Evolutionary conservation across 441 rosid genomes (phyloP), one percentile per base, ranked within the genome.

Genomic region (Geranium incanum): DNA sequence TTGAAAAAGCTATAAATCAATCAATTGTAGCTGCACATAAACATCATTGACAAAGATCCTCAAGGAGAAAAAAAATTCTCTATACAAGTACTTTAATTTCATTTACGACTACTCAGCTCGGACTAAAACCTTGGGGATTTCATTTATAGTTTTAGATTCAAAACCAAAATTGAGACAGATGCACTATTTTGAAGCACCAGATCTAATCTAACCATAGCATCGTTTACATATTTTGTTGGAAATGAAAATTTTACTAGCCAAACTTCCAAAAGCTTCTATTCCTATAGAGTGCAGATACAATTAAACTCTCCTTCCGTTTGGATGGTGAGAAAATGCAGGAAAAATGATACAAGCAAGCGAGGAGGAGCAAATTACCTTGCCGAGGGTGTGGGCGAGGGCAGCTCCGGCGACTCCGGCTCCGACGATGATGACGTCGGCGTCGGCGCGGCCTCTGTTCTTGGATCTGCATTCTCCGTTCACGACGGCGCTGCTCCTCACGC

Each of bases 351-450:
- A 55, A 36, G 4, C 59, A 39, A 28, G 9, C 0, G 2, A 43
- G 21, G 60, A n/a, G 15, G 71, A 0, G 0, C 36, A 36, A 39
- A 55, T 19, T 41, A 88, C 97, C 95, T 86, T 88, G 76, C 85
- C 97, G 36, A 91, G 95, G 66, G 93, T 88, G 80, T 86, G 80
- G 57, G 97, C 90, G 28, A 91, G 89, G 71, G 97, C 95, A 45
- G 93, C 75, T 76, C 97, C 97, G 70, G 95, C 95, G 67, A 91
- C 97, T 6, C 97, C 97, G 36, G 91, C 95, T 0, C 95, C 93
- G 41, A 86, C 89, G 71, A 90, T 76, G 75, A 90, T 82, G 39
- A 89, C 84, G 43, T 81, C 88, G 8, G 75, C 68, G 15, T 73
- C 78, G n/a, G n/a, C 82, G 33, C 5, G 18, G 67, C 72, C 79